Conservation (phyloP, 2,329 filamentous ascomycete species). For the Thermochaetoides dissita region DNA sequence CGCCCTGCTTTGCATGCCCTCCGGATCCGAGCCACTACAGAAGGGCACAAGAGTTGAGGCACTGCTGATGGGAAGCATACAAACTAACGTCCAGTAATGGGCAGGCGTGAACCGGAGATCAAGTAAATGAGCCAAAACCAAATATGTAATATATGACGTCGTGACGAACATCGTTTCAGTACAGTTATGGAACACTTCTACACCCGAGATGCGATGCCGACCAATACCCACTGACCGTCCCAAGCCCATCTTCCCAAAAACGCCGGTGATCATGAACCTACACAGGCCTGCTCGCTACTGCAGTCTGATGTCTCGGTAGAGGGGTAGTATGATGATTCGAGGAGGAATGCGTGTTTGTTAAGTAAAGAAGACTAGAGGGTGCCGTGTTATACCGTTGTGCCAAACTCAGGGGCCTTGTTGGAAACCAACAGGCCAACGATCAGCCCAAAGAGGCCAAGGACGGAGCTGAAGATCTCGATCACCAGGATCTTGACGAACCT, state of each 20-base stretch:
- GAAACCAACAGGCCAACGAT: constrained; percentile 87
- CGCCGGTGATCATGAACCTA: constrained; percentile 16
- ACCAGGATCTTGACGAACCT: constrained; percentile 98
- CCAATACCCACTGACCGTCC: constrained; percentile 13
- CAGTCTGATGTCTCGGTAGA: constrained; percentile 10
- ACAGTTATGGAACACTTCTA: constrained; percentile 10
- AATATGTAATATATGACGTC: constrained; percentile 6
- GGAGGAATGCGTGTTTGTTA: too few relatives aligned
- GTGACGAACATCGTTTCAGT: constrained; percentile 10
- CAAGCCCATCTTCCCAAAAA: constrained; percentile 12
- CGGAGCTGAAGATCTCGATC: constrained; percentile 98
- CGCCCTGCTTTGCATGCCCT: constrained; percentile 63
- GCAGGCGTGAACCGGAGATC: too few relatives aligned
- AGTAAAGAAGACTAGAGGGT: too few relatives aligned
- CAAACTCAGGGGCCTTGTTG: constrained; percentile 68
- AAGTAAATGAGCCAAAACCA: neutral
- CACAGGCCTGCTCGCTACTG: constrained; percentile 13
- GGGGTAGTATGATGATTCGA: neutral
- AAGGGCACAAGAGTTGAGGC: constrained; percentile 64
- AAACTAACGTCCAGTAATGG: constrained; percentile 8
- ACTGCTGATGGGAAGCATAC: constrained; percentile 54
- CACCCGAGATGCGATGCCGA: constrained; percentile 12
- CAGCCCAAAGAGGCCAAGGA: constrained; percentile 87
- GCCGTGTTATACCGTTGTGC: constrained; percentile 12
- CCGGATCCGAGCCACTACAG: constrained; percentile 45